phyloP scores from a whole-genome alignment of 139 green algal genomes.

The Monoraphidium neglectum region DNA sequence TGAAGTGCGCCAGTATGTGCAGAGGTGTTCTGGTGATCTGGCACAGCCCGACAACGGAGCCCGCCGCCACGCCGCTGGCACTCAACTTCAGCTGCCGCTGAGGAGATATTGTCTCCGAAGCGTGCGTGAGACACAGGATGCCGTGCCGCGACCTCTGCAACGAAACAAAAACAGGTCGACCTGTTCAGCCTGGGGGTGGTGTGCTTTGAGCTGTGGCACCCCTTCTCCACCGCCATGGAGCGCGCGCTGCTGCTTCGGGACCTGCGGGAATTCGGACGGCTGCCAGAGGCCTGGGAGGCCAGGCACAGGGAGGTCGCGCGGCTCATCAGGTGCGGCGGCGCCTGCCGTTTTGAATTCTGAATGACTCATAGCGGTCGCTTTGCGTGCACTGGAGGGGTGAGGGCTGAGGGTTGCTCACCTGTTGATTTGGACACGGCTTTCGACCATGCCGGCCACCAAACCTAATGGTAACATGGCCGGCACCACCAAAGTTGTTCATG shows the following conservation, averaged over 20 bases:
- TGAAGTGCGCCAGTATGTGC: too few relatives aligned
- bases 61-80: not conserved
- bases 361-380: not conserved
- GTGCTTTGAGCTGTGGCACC: conserved; percentile 91
- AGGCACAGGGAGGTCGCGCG: conserved; percentile 52
- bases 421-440: too few relatives aligned
- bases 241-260: conserved; percentile 68
- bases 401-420: too few relatives aligned
- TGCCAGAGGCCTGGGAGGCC: conserved; percentile 70
- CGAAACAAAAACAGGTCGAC: conserved; percentile 57
- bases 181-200: conserved; percentile 88
- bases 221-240: conserved; percentile 92
- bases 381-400: too few relatives aligned
- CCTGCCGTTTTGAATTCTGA: too few relatives aligned
- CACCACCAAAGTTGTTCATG: too few relatives aligned
- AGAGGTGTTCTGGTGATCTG: not conserved
- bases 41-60: not conserved
- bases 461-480: too few relatives aligned
- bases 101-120: too few relatives aligned
- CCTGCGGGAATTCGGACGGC: conserved; percentile 61
- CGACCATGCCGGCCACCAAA: too few relatives aligned
- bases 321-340: conserved; percentile 42
- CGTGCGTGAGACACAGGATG: too few relatives aligned
- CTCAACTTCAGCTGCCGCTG: too few relatives aligned
- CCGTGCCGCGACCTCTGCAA: too few relatives aligned